phyloP scores from a whole-genome alignment of 306 rosid genomes.

The Medicago ruthenica region DNA sequence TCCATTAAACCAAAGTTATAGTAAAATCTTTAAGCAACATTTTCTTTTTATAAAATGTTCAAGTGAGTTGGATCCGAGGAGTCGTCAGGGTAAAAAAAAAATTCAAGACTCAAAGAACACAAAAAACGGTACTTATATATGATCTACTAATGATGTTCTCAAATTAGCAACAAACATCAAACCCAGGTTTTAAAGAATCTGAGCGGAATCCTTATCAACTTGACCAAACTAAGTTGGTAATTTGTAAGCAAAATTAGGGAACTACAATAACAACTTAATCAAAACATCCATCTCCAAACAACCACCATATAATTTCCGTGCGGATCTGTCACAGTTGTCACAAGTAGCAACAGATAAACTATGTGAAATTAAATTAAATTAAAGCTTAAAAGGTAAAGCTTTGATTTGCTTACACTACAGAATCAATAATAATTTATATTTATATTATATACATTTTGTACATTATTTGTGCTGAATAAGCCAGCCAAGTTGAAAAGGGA shows the following conservation, averaged over 20 bases:
- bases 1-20: slow-evolving; percentile 2
- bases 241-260: slow-evolving; percentile 22
- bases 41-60: not conserved
- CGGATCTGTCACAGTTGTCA: slow-evolving; percentile 67
- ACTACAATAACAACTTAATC: slow-evolving; percentile 34
- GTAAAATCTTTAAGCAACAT: not conserved
- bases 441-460: slow-evolving; percentile 40
- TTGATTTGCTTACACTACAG: slow-evolving; percentile 54
- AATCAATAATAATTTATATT: slow-evolving; percentile 61
- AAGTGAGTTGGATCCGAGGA: not conserved
- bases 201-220: not conserved
- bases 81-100: not conserved
- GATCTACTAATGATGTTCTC: not conserved
- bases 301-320: slow-evolving; percentile 58
- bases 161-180: not conserved
- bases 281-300: slow-evolving; percentile 38
- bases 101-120: too few species aligned
- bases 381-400: slow-evolving; percentile 45
- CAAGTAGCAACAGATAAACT: slow-evolving; percentile 45
- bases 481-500: slow-evolving; percentile 41
- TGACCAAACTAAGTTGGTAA: not conserved
- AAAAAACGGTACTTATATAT: not conserved
- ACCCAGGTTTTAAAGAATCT: not conserved
- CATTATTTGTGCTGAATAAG: slow-evolving; percentile 21
- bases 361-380: slow-evolving; percentile 35